Evolutionary conservation across 1,284 basidiomycete species (phyloP).

Genomic region (Cystobasidium slooffiae): DNA sequence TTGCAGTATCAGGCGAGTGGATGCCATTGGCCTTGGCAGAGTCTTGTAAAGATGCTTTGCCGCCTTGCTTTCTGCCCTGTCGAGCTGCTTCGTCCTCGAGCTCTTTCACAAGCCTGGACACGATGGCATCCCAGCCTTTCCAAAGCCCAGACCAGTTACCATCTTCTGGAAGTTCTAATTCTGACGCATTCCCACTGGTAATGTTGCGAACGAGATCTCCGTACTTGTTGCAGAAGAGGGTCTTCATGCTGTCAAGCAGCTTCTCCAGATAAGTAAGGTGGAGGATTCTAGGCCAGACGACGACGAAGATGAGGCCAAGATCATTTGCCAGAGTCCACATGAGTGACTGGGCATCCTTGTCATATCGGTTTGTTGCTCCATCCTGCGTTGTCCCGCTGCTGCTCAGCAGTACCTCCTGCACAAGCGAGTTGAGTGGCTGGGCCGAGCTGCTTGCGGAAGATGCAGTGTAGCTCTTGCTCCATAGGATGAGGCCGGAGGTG

Average conservation of each 20-base stretch:
- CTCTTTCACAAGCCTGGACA: constrained; percentile 74
- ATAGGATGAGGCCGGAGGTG: constrained; percentile 84
- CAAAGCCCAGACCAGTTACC: constrained; percentile 57
- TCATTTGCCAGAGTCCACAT: constrained; percentile 92
- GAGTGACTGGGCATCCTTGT: constrained; percentile 64
- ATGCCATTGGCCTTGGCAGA: not conserved
- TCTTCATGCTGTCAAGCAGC: constrained; percentile 76
- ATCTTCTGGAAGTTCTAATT: constrained; percentile 12
- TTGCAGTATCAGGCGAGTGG: not conserved
- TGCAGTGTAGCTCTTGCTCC: constrained; percentile 63
- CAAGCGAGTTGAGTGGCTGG: constrained; percentile 43
- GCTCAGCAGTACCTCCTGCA: constrained; percentile 77
- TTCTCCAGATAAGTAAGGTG: constrained; percentile 93
- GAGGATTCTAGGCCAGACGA: constrained; percentile 94
- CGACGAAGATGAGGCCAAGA: constrained; percentile 91
- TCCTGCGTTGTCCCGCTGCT: constrained; percentile 68
- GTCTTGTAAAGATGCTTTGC: not conserved
- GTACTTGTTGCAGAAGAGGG: constrained; percentile 82
- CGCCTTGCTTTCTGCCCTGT: constrained; percentile 71
- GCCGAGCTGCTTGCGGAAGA: constrained; percentile 6
- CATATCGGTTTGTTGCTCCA: constrained; percentile 25
- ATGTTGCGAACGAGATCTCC: constrained; percentile 51
- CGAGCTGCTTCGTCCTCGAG: constrained; percentile 62
- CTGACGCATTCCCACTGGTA: constrained; percentile 38
- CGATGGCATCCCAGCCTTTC: constrained; percentile 79